Percentiles rank a stretch among this genome's conserved stretches.
These are phyloP conservation scores for Coleophoma crateriformis DNA, from an alignment of 2,329 filamentous ascomycete genomes.

Conservation along the genomic window DNA sequence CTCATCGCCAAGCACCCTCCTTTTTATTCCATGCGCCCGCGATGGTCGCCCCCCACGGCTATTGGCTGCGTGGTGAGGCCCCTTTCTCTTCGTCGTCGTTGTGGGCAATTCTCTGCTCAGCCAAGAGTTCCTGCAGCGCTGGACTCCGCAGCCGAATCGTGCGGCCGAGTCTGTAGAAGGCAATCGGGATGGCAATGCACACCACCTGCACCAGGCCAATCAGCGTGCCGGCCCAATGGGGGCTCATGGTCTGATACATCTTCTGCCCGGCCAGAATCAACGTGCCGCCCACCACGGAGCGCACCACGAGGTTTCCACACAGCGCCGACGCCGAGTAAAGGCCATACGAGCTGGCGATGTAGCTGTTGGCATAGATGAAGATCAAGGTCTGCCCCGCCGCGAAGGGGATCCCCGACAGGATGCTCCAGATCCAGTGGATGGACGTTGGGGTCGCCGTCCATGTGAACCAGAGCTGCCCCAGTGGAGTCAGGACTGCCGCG, in stretches of 20 bases:
- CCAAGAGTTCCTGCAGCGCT: constrained; percentile 24
- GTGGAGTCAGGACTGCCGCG: constrained; percentile 65
- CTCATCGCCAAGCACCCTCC: no score
- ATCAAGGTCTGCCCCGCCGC: constrained; percentile 70
- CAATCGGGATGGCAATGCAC: constrained; percentile 75
- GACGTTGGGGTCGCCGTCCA: constrained; percentile 77
- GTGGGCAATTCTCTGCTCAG: no score
- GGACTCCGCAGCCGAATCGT: constrained; percentile 46
- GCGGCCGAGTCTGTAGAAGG: constrained; percentile 64
- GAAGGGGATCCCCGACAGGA: constrained; percentile 74
- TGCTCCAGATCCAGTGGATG: constrained; percentile 78
- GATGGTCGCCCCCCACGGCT: no score
- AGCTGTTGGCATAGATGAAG: constrained; percentile 80
- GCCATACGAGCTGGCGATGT: constrained; percentile 72
- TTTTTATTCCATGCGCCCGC: no score
- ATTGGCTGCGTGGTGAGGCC: no score
- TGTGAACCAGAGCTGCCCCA: constrained; percentile 80
- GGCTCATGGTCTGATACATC: constrained; percentile 64
- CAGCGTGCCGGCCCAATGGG: constrained; percentile 75
- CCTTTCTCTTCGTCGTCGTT: no score
- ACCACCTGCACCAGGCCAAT: constrained; percentile 67
- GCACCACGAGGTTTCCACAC: constrained; percentile 71
- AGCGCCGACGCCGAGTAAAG: constrained; percentile 79
- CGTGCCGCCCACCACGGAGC: constrained; percentile 67
- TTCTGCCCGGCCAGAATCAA: constrained; percentile 68